phyloP scores from a whole-genome alignment of 2,329 filamentous ascomycete genomes.

The Eutypa lata region DNA sequence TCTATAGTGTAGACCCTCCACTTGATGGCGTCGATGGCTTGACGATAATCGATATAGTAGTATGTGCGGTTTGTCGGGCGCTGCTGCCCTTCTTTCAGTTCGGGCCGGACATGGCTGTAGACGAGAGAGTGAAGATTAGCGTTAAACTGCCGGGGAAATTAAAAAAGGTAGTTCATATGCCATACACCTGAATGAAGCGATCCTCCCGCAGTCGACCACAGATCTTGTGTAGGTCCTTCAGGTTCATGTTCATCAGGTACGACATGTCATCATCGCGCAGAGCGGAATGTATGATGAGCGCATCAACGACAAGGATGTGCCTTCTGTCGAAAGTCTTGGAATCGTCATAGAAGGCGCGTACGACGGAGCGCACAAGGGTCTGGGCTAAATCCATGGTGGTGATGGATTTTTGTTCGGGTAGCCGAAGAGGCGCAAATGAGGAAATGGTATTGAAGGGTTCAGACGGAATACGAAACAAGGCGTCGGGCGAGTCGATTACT shows the following conservation, averaged over 20 bases:
- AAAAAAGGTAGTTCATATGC: too few relatives aligned
- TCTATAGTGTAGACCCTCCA: conserved; percentile 87
- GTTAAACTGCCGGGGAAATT: not conserved
- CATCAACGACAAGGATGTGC: conserved; percentile 74
- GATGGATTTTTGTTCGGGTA: not conserved
- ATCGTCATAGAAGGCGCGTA: conserved; percentile 74
- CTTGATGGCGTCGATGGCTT: conserved; percentile 93
- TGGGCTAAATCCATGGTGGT: conserved; percentile 54
- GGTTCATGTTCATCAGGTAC: conserved; percentile 82
- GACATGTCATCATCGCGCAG: conserved; percentile 86
- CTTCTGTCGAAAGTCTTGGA: conserved; percentile 57
- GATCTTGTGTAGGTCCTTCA: conserved; percentile 87
- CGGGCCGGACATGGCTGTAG: conserved; percentile 65
- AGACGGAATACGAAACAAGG: too few relatives aligned
- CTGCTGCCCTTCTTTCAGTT: conserved; percentile 76
- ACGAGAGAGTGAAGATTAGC: conserved; percentile 9
- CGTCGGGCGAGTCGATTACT: too few relatives aligned
- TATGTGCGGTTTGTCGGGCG: conserved; percentile 85
- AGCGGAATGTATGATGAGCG: conserved; percentile 69
- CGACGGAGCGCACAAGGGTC: conserved; percentile 79
- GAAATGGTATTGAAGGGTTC: not conserved
- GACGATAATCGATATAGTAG: conserved; percentile 95
- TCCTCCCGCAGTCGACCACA: conserved; percentile 83
- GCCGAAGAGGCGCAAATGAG: not conserved
- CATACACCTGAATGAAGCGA: conserved; percentile 76